Evolutionary conservation across 2,329 filamentous ascomycete genomes (phyloP).

Genomic region (Stemphylium beticola): DNA sequence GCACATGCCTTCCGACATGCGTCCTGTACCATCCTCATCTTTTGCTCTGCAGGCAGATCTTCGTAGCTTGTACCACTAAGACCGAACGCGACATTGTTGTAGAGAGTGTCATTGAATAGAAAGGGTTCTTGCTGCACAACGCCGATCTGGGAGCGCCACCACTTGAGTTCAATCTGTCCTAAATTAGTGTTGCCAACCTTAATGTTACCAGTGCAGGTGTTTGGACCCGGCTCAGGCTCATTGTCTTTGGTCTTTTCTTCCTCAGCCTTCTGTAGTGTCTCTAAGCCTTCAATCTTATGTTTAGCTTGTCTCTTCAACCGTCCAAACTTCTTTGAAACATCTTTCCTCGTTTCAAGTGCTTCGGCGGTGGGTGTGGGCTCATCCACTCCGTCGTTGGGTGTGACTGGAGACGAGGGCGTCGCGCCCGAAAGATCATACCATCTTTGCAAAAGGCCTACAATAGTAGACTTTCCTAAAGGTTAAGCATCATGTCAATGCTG

Average conservation of each 20-base stretch:
- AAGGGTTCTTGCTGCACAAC: conserved; percentile 51
- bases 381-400: conserved; percentile 7
- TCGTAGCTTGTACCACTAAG: conserved; percentile 55
- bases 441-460: conserved; percentile 72
- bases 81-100: conserved; percentile 48
- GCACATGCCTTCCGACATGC: conserved; percentile 49
- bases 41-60: conserved; percentile 60
- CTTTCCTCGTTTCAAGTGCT: background rate
- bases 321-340: too few species aligned
- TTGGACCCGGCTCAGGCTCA: conserved; percentile 29
- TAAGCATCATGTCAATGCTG: background rate
- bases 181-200: conserved; percentile 37
- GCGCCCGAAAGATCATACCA: conserved; percentile 67
- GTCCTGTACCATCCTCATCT: conserved; percentile 60
- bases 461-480: conserved; percentile 72
- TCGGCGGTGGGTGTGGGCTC: background rate
- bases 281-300: too few species aligned
- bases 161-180: conserved; percentile 45
- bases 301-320: too few species aligned
- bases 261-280: conserved; percentile 11
- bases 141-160: conserved; percentile 56
- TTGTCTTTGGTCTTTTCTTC: conserved; percentile 18
- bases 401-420: conserved; percentile 5
- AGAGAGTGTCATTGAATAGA: conserved; percentile 49
- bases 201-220: conserved; percentile 43